Base-by-base conservation (phyloP, 345 rosid species). In the Brassica incana region DNA sequence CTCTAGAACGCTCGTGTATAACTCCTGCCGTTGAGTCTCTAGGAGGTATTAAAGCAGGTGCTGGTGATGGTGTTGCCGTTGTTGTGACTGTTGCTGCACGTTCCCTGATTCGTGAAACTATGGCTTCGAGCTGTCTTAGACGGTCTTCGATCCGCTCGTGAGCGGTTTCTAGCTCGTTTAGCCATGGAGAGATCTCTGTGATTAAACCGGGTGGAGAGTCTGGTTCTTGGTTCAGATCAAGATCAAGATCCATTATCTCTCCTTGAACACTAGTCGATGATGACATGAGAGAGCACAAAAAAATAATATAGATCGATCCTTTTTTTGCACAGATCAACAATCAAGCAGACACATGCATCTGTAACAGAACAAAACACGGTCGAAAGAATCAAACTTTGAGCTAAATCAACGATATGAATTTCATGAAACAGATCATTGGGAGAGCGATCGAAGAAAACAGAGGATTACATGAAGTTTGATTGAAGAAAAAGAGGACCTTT, bases 61-160 rank as follows among this genome's bases (percentile, higher is more conserved):
- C 5, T 65, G 68, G 5, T 15, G n/a, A 12, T 45, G 12, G 14
- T 43, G 52, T 11, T 12, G 32, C 32, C 0, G 64, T 16, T 38
- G 60, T 25, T 52, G 58, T 52, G 32, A 71, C 83, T 40, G 60
- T 25, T 56, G 71, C 80, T 54, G 70, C 83, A 30, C 48, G 69
- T 10, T 15, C 65, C 62, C 89, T 84, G 82, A 85, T 80, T 77
- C 91, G 77, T 5, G 82, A 80, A 43, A 85, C 85, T 11, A 88
- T 84, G 1, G 85, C 83, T 76, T 90, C 89, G 14, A 87, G 88
- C 63, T 80, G 86, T 71, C 94, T 82, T 8, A 89, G 76, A 6
- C 89, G 92, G 30, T 87, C 92, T 78, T 87, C 91, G 23, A 90
- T 84, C 35, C 72, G 82, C 5, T 77, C 88, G 27, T 87, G 86